Evolutionary conservation across 345 rosid species (phyloP).

Genomic region (Melastoma malabathricum): DNA sequence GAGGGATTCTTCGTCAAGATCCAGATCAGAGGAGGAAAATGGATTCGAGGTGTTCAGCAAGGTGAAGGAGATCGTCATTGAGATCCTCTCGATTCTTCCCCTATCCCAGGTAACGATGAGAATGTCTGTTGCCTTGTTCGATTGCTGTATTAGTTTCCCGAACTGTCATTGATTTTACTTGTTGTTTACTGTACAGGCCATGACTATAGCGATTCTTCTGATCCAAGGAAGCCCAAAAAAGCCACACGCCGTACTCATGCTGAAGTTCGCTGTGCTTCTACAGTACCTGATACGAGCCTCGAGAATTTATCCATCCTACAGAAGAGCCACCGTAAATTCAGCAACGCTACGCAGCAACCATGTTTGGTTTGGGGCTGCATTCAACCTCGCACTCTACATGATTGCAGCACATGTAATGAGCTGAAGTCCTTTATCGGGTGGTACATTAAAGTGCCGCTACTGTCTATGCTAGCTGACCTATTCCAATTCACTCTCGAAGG

Average conservation of each 20-base stretch:
- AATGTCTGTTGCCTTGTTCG: too few relatives aligned
- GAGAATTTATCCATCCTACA: slow-evolving; percentile 65
- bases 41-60: too few relatives aligned
- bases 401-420: slow-evolving; percentile 82
- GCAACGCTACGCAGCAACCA: slow-evolving; percentile 74
- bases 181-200: slow-evolving; percentile 20
- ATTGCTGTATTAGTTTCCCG: too few relatives aligned
- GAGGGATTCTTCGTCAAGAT: slow-evolving; percentile 87
- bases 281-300: slow-evolving; percentile 70
- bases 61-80: too few relatives aligned
- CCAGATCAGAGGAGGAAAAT: slow-evolving; percentile 5
- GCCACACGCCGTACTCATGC: slow-evolving; percentile 50
- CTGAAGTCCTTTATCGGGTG: background rate
- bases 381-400: slow-evolving; percentile 91
- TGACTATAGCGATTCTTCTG: slow-evolving; percentile 46
- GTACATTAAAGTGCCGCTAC: too few relatives aligned
- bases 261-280: slow-evolving; percentile 57
- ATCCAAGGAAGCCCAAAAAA: slow-evolving; percentile 28
- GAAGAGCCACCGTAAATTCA: slow-evolving; percentile 71
- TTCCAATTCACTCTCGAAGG: slow-evolving; percentile 14
- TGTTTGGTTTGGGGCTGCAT: slow-evolving; percentile 94
- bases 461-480: background rate
- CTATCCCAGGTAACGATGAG: too few relatives aligned
- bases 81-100: too few relatives aligned
- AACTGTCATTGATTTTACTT: too few relatives aligned